Base-by-base conservation (phyloP, 805 yeast species). In the Suhomyces kilbournensis region DNA sequence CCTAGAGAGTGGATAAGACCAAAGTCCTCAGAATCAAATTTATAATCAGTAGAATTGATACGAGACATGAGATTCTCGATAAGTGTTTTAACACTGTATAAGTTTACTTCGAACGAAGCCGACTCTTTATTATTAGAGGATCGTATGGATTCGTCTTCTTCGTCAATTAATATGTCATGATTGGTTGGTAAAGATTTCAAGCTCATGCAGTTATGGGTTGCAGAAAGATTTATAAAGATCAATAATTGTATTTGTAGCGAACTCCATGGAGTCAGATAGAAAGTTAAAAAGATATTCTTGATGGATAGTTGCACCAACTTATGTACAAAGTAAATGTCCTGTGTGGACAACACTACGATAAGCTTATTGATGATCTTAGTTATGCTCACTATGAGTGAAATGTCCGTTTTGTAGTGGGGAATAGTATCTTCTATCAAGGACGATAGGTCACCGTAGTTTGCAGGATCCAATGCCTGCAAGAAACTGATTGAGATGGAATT, bases 291-390 rank as follows among this genome's bases (percentile, higher is more conserved):
- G 14, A 73, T 63, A 8, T 38, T 38, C 10, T 57, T 62, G 25
- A 78, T 53, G 0, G 83, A 81, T 1, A 76, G 42, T 39, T 64
- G 64, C 12, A 75, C 70, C 3, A 83, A 55, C 17, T 60, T 57
- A 54, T 76, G 58, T 3, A 79, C 72, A 19, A 71, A 60, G 4
- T 61, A 50, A 6, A 77, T 60, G 57, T 80, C 72, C 4, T 70
- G 62, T 0, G 79, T 73, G 2, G 81, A 70, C 4, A 76, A 61
- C n/a, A 70, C 65, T 0, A 78, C 56, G 6, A 84, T 57, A 3
- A 77, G 57, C 34, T 71, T 73, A 60, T 84, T 84, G 15, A 79
- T 63, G 14, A 84, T 63, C 48, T 72, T 71, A 44, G 84, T 60
- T 2, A 65, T 50, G 6, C 56, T 48, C 2, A 67, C 56, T 22